Base-by-base conservation (phyloP, 1,284 basidiomycete species). In the Ustilago bromivora region DNA sequence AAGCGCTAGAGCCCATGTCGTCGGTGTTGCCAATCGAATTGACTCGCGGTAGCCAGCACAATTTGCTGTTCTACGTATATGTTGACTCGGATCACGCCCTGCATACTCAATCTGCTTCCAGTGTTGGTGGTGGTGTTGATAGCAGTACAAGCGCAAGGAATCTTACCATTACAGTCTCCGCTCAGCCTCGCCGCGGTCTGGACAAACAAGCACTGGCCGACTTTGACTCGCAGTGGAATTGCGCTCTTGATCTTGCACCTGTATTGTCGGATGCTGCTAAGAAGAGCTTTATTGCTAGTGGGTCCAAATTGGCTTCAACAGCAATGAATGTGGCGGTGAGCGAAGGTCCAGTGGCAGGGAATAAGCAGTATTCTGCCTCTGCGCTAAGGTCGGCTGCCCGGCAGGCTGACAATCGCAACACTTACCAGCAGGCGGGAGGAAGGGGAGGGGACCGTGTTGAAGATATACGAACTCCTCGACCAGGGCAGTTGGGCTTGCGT, bases 151-250 rank as follows among this genome's bases (percentile, higher is more conserved):
- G 61, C 15, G 49, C 65, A 8, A 57, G 76, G 12, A 78, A 74
- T 57, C 67, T 78, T 6, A 73, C 61, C 19, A 78, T 78, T 62
- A 59, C 62, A 23, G 67, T 78, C 36, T 64, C 57, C 0, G 71
- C 67, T 15, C 49, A 62, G 13, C 75, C 75, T 34, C 36, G 52
- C n/a, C 51, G 49, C 10, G 28, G 38, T 17, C 12, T 3, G 11
- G 57, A 59, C 60, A 10, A 36, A 40, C 57, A 53, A 47, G 74
- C 58, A 47, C 51, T 56, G 55, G 53, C 59, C 5, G 61, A 69
- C 38, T 78, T 78, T 13, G 67, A 73, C 15, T 78, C 76, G 8
- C 71, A 71, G 71, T 78, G 76, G 76, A 78, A 74, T 36, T 78
- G 76, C 19, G 56, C 53, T 2, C 65, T 78, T 3, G 76, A 78